A percentile compares a stretch with the other conserved stretches of the same genome.
Evolutionary conservation across 495 filamentous ascomycete genomes (phyloP).

Genomic region (Coniosporium apollinis): DNA sequence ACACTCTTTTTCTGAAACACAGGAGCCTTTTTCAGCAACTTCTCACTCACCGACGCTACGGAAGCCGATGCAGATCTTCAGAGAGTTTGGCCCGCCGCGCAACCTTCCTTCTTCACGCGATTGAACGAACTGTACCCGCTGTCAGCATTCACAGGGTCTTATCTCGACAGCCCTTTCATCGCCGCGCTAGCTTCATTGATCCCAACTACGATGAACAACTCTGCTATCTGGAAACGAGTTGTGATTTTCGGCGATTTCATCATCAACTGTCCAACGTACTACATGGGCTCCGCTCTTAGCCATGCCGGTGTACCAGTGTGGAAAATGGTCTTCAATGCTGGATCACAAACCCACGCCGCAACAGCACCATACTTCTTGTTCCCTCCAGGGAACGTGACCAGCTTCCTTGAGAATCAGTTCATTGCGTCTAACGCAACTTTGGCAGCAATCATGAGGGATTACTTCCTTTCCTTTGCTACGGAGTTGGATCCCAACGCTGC

Average conservation of each 20-base stretch:
- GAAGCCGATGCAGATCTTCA: constrained; percentile 8
- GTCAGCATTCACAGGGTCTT: constrained; percentile 6
- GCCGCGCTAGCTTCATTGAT: too few relatives aligned
- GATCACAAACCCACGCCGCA: constrained; percentile 10
- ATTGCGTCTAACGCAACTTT: constrained; percentile 33
- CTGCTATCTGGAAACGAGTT: constrained; percentile 12
- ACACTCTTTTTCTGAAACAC: too few relatives aligned
- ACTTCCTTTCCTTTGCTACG: constrained; percentile 42
- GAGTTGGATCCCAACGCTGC: constrained; percentile 10
- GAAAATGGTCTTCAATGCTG: constrained; percentile 13
- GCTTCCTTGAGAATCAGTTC: too few relatives aligned
- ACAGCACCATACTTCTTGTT: background rate
- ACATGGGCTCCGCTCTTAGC: constrained; percentile 12
- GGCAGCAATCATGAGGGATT: constrained; percentile 39
- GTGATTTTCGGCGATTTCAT: constrained; percentile 16
- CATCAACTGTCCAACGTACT: constrained; percentile 16
- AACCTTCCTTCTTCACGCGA: constrained; percentile 11
- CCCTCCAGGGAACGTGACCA: background rate
- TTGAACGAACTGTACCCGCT: constrained; percentile 13
- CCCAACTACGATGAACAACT: too few relatives aligned
- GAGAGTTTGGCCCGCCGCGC: constrained; percentile 10
- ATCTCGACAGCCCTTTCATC: too few relatives aligned
- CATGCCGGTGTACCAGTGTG: constrained; percentile 7
- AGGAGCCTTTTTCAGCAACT: constrained; percentile 10
- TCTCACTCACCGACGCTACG: constrained; percentile 3